Evolutionary conservation across 2,329 filamentous ascomycete species (phyloP).

Genomic region (Aspergillus sp.): DNA sequence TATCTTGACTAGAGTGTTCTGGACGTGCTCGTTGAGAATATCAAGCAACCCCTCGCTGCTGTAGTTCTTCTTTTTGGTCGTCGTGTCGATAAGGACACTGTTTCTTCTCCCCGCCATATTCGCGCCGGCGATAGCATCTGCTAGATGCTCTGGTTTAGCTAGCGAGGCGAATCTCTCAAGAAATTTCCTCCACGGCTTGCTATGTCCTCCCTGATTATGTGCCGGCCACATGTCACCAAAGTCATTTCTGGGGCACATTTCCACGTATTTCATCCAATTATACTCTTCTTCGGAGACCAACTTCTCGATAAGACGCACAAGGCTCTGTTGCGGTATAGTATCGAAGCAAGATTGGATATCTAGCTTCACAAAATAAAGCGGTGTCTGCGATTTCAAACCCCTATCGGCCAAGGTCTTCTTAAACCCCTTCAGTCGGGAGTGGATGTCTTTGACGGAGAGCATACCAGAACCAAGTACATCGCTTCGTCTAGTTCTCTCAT

Average conservation of each 20-base stretch:
- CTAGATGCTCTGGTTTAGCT: slow-evolving; percentile 46
- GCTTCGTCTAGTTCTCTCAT: slow-evolving; percentile 66
- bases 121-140: slow-evolving; percentile 42
- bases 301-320: slow-evolving; percentile 65
- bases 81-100: slow-evolving; percentile 74
- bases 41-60: slow-evolving; percentile 61
- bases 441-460: slow-evolving; percentile 79
- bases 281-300: slow-evolving; percentile 64
- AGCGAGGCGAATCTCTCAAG: slow-evolving; percentile 51
- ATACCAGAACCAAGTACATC: slow-evolving; percentile 72
- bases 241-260: slow-evolving; percentile 58
- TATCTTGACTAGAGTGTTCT: slow-evolving; percentile 80
- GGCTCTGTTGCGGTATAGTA: slow-evolving; percentile 79
- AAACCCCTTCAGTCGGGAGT: slow-evolving; percentile 70
- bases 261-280: slow-evolving; percentile 69
- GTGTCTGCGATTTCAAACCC: slow-evolving; percentile 36
- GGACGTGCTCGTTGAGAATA: slow-evolving; percentile 78
- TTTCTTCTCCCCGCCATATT: slow-evolving; percentile 53
- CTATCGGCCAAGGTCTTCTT: slow-evolving; percentile 40
- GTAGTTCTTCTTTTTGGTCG: slow-evolving; percentile 59
- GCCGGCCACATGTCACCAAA: slow-evolving; percentile 22
- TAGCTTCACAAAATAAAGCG: slow-evolving; percentile 84
- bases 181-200: slow-evolving; percentile 48
- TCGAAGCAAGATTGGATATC: slow-evolving; percentile 94
- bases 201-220: slow-evolving; percentile 7